Percentiles rank a stretch among this genome's conserved stretches.
These are phyloP conservation scores for Blastomyces parvus DNA, from an alignment of 2,329 filamentous ascomycete species.

Conservation along the genomic window DNA sequence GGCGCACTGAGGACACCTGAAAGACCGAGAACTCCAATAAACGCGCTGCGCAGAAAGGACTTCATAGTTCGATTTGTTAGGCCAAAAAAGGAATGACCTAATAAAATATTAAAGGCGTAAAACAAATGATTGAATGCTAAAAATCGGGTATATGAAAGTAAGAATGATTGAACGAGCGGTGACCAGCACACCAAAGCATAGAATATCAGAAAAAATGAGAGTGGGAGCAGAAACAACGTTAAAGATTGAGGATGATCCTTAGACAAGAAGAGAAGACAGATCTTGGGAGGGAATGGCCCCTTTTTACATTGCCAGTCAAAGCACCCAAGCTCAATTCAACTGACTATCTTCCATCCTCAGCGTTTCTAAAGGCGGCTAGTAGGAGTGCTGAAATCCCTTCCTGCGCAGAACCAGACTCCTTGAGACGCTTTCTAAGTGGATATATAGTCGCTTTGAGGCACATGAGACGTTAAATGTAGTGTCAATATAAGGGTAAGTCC, in stretches of 20 bases:
- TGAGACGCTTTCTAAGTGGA: constrained; percentile 12
- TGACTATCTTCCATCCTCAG: background rate
- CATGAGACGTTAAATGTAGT: constrained; percentile 15
- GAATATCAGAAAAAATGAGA: constrained; percentile 13
- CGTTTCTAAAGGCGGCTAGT: constrained; percentile 6
- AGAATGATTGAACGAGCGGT: constrained; percentile 13
- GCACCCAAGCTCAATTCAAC: background rate
- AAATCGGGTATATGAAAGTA: constrained; percentile 5
- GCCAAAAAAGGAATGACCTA: constrained; percentile 11
- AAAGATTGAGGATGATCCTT: constrained; percentile 6
- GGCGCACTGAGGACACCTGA: constrained; percentile 11
- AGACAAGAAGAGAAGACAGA: constrained; percentile 1
- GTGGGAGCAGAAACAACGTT: constrained; percentile 10
- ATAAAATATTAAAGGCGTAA: constrained; percentile 11
- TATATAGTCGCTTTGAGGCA: constrained; percentile 8
- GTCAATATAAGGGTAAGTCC: constrained; percentile 9
- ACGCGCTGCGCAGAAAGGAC: constrained; percentile 12
- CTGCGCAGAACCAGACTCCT: background rate
- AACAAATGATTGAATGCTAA: constrained; percentile 5
- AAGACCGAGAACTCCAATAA: constrained; percentile 11
- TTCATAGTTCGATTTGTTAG: constrained; percentile 13
- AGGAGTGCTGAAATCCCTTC: background rate
- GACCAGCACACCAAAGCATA: constrained; percentile 15
- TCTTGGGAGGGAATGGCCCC: background rate
- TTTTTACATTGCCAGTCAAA: constrained; percentile 3